Base-by-base conservation (phyloP, 768 basidiomycete genomes). In the Rhizopogon roseolus region DNA sequence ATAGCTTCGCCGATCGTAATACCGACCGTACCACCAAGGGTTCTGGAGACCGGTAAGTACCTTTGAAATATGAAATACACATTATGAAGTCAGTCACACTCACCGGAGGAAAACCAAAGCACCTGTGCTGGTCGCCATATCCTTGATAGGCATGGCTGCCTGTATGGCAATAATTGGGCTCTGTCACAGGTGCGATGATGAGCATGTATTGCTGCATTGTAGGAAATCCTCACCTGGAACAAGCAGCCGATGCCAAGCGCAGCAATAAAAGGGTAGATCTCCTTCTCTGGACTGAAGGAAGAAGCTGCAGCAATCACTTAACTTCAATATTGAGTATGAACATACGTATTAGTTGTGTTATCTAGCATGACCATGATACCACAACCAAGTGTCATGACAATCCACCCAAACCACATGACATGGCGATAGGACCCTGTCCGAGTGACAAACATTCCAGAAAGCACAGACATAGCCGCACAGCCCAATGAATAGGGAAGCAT, bases 1-100 rank as follows among this genome's bases (percentile, higher is more conserved):
- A 90, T 84, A 3, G 82, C 81, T 62, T 90, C 83, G 29, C 88
- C 88, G 41, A 89, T 66, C 1, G 88, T 80, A 52, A 91, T 82
- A 16, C 88, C 87, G 27, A 92, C 73, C n/a, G n/a, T n/a, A n/a
- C n/a, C n/a, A n/a, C n/a, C n/a, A n/a, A n/a, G n/a, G n/a, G n/a
- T n/a, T n/a, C n/a, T n/a, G n/a, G n/a, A n/a, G n/a, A n/a, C n/a
- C n/a, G n/a, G n/a, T n/a, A n/a, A n/a, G n/a, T n/a, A n/a, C n/a
- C n/a, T n/a, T n/a, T n/a, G n/a, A n/a, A n/a, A n/a, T n/a, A n/a
- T n/a, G n/a, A n/a, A n/a, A n/a, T n/a, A n/a, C n/a, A n/a, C n/a
- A n/a, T n/a, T n/a, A n/a, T n/a, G n/a, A n/a, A n/a, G n/a, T n/a
- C n/a, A n/a, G n/a, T n/a, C n/a, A 27, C 38, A 42, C 50, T 32